These are phyloP conservation scores for Exserohilum turcica DNA, from an alignment of 2,329 filamentous ascomycete genomes.

Conservation along the genomic window DNA sequence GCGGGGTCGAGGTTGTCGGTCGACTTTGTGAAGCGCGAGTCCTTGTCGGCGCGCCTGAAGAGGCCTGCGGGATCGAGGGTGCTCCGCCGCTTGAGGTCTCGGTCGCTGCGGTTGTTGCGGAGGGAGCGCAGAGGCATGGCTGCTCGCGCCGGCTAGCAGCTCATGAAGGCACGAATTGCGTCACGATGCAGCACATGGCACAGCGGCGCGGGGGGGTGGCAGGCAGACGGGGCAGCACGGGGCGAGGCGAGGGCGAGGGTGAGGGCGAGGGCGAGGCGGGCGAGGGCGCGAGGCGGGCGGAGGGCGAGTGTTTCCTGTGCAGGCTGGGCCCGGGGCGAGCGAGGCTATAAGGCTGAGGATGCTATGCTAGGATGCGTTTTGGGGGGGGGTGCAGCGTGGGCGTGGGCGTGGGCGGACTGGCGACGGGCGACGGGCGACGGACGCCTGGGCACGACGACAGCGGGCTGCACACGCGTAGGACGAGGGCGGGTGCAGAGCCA, in stretches of 20 bases:
- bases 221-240: neutral
- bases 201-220: conserved; percentile 19
- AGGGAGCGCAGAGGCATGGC: conserved; percentile 50
- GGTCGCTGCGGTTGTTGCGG: conserved; percentile 47
- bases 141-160: conserved; percentile 36
- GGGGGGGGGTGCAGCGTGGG: conserved; percentile 3
- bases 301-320: neutral
- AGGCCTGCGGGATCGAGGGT: conserved; percentile 49
- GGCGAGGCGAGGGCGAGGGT: neutral
- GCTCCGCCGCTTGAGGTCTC: conserved; percentile 52
- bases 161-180: conserved; percentile 42
- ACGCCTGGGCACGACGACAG: too few species aligned
- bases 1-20: conserved; percentile 31
- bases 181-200: conserved; percentile 44
- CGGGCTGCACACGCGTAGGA: conserved; percentile 6
- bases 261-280: too few species aligned
- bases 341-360: conserved; percentile 19
- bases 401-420: conserved; percentile 1
- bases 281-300: neutral
- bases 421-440: conserved; percentile 1
- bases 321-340: conserved; percentile 13
- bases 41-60: conserved; percentile 44
- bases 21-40: conserved; percentile 29
- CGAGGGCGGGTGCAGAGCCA: too few species aligned
- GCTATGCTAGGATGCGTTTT: conserved; percentile 18